A percentile compares a stretch with the other conserved stretches of the same genome.
phyloP scores from a whole-genome alignment of 805 yeast genomes.

The Kuraishia ogatae region DNA sequence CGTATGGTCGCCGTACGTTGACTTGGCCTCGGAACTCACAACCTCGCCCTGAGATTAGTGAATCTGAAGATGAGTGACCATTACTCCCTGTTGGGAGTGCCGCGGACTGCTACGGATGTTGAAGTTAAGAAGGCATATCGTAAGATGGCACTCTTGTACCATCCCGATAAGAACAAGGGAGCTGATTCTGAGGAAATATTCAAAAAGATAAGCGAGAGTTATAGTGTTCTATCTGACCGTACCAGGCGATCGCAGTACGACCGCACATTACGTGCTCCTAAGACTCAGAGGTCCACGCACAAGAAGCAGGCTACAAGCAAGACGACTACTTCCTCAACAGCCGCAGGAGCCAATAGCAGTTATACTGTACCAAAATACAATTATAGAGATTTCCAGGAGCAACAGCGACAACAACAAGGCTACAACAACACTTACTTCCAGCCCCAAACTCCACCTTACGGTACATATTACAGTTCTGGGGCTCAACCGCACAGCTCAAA shows the following conservation, averaged over 20 bases:
- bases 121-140: constrained; percentile 80
- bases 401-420: neutral
- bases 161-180: constrained; percentile 83
- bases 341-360: neutral
- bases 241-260: constrained; percentile 63
- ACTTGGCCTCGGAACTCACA: no score
- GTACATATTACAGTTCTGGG: no score
- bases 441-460: neutral
- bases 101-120: constrained; percentile 56
- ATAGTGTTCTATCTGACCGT: constrained; percentile 70
- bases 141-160: constrained; percentile 67
- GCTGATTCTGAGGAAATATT: constrained; percentile 74
- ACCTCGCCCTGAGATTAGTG: no score
- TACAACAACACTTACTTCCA: neutral
- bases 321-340: neutral
- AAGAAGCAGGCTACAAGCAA: neutral
- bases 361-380: neutral
- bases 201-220: constrained; percentile 90
- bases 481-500: neutral
- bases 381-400: neutral
- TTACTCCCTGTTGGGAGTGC: constrained; percentile 67
- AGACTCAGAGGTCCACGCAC: neutral
- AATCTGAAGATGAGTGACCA: constrained; percentile 37
- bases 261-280: constrained; percentile 7
- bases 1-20: no score